Percentiles rank a stretch among this genome's conserved stretches.
Evolutionary conservation across 1,284 basidiomycete species (phyloP).

Genomic region (Somion occarium): DNA sequence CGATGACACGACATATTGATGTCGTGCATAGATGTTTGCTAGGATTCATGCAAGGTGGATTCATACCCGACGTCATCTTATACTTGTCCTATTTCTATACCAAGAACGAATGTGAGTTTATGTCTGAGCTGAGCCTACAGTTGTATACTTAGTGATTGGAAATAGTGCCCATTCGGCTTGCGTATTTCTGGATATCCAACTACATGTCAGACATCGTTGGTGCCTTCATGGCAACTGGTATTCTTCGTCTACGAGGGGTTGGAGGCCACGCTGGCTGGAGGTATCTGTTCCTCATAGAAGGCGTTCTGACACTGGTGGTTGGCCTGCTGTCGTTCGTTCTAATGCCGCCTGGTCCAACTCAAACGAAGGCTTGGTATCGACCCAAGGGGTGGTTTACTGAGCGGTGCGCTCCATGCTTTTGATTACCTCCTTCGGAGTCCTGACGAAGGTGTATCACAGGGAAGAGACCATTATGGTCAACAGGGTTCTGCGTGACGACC

Average conservation of each 20-base stretch:
- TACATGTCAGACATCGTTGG: constrained; percentile 46
- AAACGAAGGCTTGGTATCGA: constrained; percentile 63
- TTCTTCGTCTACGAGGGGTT: constrained; percentile 56
- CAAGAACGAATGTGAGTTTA: constrained; percentile 42
- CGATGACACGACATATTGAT: constrained; percentile 9
- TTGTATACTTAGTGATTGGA: too few relatives aligned
- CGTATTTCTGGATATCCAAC: constrained; percentile 65
- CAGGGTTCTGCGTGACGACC: constrained; percentile 67
- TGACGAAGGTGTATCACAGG: constrained; percentile 9
- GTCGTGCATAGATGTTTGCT: constrained; percentile 18
- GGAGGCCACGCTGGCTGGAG: constrained; percentile 57
- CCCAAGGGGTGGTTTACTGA: constrained; percentile 70
- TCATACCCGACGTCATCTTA: constrained; percentile 60
- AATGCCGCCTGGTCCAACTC: constrained; percentile 67
- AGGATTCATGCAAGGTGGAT: constrained; percentile 58
- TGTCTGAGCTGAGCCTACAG: too few relatives aligned
- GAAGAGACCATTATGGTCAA: constrained; percentile 42
- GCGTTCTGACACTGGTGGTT: constrained; percentile 47
- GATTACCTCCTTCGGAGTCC: not conserved
- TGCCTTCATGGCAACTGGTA: constrained; percentile 63
- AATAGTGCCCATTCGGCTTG: constrained; percentile 57
- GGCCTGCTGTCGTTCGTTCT: constrained; percentile 62
- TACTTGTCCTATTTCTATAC: constrained; percentile 73
- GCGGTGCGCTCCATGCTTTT: constrained; percentile 16
- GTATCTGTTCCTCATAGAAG: constrained; percentile 51